Evolutionary conservation across 75 land plant species (phyloP), one percentile per base, ranked within the genome.

Genomic region (Cupressus sempervirens): DNA sequence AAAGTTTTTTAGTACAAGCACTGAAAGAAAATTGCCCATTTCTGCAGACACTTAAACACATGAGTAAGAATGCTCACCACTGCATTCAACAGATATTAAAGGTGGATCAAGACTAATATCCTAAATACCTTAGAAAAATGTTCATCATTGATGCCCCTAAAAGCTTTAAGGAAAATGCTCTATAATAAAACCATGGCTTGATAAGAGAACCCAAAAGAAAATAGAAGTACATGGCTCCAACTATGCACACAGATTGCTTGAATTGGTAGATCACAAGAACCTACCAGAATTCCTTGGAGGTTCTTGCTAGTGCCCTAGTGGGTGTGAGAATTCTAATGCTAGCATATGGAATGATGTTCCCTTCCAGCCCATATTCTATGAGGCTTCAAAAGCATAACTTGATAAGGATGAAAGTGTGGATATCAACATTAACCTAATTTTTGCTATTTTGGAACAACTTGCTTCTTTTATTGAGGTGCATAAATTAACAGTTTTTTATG

Each of bases 261-360:
- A 89, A 74, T 56, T 88, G 48, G 90, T 89, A 26, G 91, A 89
- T 67, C 53, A 70, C 2, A 79, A 89, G 80, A 89, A 89, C 43
- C 87, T 89, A 54, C 91, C 91, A 13, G 91, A 88, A 84, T 89
- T 89, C 52, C 77, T 89, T 34, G 91, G 91, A 84, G 91, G 91
- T 10, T 67, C 90, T n/a, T 88, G 91, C 84, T 43, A 56, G n/a
- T 89, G 91, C 58, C 90, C 83, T 15, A 87, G 82, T 79, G 91
- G 91, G 7, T 89, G 91, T 45, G 91, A 89, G 74, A 46, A 85
- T 80, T 85, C 91, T 26, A 89, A 89, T 88, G 89, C 91, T 6
- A 89, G 91, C 13, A 89, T 89, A 38, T 89, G 91, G 91, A 88
- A 89, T 83, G 91, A 89, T n/a, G 50, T 41, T 38, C 65, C 72